Evolutionary conservation across 495 filamentous ascomycete species (phyloP), one percentile per base, ranked within the genome.

Genomic region (Penicillium atrosanguineum): DNA sequence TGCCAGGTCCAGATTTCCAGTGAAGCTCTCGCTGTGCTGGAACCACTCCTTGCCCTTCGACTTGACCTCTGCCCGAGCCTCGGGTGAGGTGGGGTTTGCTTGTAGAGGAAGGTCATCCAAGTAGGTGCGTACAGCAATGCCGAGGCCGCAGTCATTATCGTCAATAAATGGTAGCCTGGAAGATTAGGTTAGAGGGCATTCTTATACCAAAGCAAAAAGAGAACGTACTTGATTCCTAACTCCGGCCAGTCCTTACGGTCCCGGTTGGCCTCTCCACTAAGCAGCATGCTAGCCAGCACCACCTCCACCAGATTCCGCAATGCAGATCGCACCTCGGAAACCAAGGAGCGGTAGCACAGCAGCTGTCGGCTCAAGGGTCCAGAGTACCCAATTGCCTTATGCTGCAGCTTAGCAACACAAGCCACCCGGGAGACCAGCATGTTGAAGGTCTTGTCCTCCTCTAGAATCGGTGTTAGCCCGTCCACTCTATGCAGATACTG

Each of bases 331-430:
- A 96, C 85, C 52, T 88, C 84, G 7, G 85, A 85, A 37, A 88
- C 85, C 53, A 97, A 76, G 0, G 91, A 90, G 53, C 90, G 89
- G 73, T 90, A 97, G 26, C 85, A 87, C 11, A 97, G 79, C 40
- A 97, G 78, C 60, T 94, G 89, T 63, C 92, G 85, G 76, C 89
- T 96, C 1, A 99, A 78, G 0, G 94, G 94, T 1, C 94, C 94
- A 21, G 94, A 97, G 70, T 96, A 99, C 21, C 95, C 92, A 60
- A 92, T 91, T 6, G 79, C 73, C 57, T 89, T 81, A 64, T 99
- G 94, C 28, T 84, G 83, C 21, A 99, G 75, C 58, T 87, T 88
- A 43, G 87, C 83, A 57, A 97, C 77, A 46, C 86, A 90, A 14
- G 92, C 87, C 50, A 94, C 87, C 38, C 92, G 87, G 51, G 89